Evolutionary conservation across 345 rosid species (phyloP).

Genomic region (Camelina neglecta): DNA sequence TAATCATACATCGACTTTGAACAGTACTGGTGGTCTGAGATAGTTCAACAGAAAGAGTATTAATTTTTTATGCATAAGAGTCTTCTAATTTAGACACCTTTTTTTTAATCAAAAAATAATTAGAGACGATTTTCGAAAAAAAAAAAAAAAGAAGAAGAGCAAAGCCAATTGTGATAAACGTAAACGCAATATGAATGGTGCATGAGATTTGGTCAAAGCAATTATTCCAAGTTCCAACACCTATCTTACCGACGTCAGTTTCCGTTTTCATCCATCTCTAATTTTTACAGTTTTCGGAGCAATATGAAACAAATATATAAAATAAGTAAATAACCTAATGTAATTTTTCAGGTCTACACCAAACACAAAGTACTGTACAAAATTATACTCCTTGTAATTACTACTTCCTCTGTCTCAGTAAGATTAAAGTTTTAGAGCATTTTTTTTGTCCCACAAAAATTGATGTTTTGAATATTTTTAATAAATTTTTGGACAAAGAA

Average conservation of each 20-base stretch:
- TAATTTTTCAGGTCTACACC: not conserved
- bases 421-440: too few species aligned
- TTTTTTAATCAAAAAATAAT: too few species aligned
- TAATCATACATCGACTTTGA: not conserved
- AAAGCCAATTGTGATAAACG: not conserved
- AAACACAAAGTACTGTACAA: not conserved
- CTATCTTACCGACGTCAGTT: not conserved
- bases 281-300: not conserved
- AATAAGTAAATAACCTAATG: not conserved
- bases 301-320: not conserved
- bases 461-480: too few species aligned
- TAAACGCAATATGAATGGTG: conserved; percentile 21
- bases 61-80: not conserved
- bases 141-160: not conserved
- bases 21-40: not conserved
- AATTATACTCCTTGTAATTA: not conserved
- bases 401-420: too few species aligned
- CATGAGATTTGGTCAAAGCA: conserved; percentile 24
- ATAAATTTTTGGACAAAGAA: too few species aligned
- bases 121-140: not conserved
- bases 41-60: not conserved
- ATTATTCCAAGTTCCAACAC: conserved; percentile 29
- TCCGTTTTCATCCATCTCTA: not conserved
- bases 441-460: too few species aligned
- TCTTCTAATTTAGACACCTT: not conserved